Base-by-base conservation (phyloP, 192 early-diverging fungal species). In the Funneliformis geosporum region DNA sequence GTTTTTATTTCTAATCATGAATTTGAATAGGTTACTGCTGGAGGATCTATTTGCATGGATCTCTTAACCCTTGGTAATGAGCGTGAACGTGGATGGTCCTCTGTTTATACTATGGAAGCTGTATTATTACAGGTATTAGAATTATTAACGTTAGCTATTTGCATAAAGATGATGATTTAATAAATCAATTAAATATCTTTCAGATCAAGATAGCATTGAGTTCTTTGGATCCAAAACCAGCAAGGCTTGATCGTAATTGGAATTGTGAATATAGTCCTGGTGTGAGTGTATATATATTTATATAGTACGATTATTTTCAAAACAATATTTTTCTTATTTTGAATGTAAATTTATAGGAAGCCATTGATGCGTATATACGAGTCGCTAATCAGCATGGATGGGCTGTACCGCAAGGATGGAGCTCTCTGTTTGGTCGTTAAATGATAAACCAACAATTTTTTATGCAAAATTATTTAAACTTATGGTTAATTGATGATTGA, bases 21-120 rank as follows among this genome's bases (percentile, higher is more conserved):
- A 59, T 46, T 18, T 7, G 40, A 40, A 50, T 25, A 78, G 77
- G 77, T 86, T 16, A 86, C 85, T 50, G 82, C 82, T 39, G 85
- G 85, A 25, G 85, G 85, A 16, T 83, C 82, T 6, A 80, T 86
- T 33, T 86, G 85, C 43, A 76, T 84, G 64, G 82, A 86, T 68
- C 76, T 83, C 18, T 77, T 86, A 18, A 86, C 85, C 14, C 71
- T 79, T 39, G 69, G 72, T 5, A 81, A 78, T 70, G 43, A 25
- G 10, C 60, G 16, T 14, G 80, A 81, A 42, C 42, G 74, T 38
- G 85, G 85, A 21, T 86, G 84, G 85, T 80, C 73, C 6, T 78
- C 78, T 33, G 69, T 74, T 40, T 72, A 82, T 12, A 62, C 60
- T 7, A 72, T 86, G 75, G 84, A 86, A 42, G 60, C 84, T n/a